Evolutionary conservation across 306 rosid genomes (phyloP).

Genomic region (Trichosanthes truncata): DNA sequence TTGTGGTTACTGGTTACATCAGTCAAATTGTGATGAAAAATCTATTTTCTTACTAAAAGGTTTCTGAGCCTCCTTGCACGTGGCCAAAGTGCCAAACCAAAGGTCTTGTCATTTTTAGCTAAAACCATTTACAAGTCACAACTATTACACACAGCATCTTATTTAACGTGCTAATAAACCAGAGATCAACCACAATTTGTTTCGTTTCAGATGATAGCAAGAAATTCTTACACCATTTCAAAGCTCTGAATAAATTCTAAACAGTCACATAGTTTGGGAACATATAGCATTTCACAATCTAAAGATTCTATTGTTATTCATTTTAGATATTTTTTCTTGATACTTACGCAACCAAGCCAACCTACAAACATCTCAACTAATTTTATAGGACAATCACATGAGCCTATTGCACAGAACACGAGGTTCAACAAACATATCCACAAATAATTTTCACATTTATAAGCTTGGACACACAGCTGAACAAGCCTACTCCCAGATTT

Average conservation of each 20-base stretch:
- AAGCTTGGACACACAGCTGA: neutral
- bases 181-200: neutral
- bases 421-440: neutral
- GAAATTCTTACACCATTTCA: neutral
- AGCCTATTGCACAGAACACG: neutral
- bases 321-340: neutral
- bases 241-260: neutral
- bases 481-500: neutral
- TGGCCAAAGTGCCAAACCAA: neutral
- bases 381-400: neutral
- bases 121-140: constrained; percentile 1
- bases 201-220: neutral
- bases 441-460: neutral
- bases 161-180: neutral
- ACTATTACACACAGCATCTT: neutral
- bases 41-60: neutral
- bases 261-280: neutral
- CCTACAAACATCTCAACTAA: neutral
- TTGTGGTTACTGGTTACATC: neutral
- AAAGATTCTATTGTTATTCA: neutral
- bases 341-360: neutral
- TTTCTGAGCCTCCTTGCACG: neutral
- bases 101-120: neutral
- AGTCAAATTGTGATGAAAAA: neutral
- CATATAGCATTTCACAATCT: neutral